Percentiles rank a stretch among this genome's conserved stretches.
These are phyloP conservation scores for Cavenderia fasciculata DNA, from an alignment of 78 protist genomes.

Conservation along the genomic window DNA sequence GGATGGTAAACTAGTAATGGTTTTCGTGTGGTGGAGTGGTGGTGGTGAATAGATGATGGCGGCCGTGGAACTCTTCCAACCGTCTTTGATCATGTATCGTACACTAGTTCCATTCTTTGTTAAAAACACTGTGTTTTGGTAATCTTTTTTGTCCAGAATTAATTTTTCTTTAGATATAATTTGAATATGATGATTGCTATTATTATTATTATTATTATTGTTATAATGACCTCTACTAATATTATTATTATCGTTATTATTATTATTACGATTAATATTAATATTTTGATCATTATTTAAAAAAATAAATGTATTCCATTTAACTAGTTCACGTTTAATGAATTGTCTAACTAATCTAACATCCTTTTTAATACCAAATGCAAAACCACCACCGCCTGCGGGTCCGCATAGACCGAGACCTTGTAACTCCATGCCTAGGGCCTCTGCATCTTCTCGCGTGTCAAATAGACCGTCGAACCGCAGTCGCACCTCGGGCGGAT, in stretches of 20 bases:
- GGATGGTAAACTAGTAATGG: neutral
- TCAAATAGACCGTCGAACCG: slow-evolving; percentile 67
- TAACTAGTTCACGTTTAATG: slow-evolving; percentile 33
- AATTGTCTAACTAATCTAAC: slow-evolving; percentile 44
- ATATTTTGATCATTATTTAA: slow-evolving; percentile 4
- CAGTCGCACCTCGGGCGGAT: slow-evolving; percentile 69
- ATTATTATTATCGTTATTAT: neutral
- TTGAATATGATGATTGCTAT: neutral
- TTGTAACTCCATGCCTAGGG: slow-evolving; percentile 60
- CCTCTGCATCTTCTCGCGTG: slow-evolving; percentile 51
- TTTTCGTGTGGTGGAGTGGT: too few species aligned
- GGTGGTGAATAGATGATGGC: neutral
- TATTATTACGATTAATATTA: neutral
- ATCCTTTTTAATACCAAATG: slow-evolving; percentile 65
- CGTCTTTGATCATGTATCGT: neutral
- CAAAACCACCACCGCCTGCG: slow-evolving; percentile 77
- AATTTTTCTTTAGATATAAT: neutral
- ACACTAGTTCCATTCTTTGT: too few species aligned
- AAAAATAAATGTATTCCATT: slow-evolving; percentile 26
- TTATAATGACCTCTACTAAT: neutral
- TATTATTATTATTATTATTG: neutral
- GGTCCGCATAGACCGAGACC: slow-evolving; percentile 70
- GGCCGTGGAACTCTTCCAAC: neutral
- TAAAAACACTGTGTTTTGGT: too few species aligned
- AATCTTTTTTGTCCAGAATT: slow-evolving; percentile 11